These are phyloP conservation scores for Colletotrichum tanaceti DNA, from an alignment of 2,329 filamentous ascomycete genomes.

Conservation along the genomic window DNA sequence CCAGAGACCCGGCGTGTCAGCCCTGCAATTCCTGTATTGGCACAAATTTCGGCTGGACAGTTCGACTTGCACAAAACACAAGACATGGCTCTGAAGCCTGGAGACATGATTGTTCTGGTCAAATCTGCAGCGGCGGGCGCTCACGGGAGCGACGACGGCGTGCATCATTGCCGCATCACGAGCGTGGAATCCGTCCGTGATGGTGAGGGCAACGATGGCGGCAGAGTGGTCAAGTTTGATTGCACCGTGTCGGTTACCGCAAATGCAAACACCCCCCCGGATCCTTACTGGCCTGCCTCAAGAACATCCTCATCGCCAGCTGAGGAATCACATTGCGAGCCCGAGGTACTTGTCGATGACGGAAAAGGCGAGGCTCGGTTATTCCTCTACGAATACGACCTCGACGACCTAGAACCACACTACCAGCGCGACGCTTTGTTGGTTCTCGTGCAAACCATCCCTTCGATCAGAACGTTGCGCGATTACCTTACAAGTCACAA, in stretches of 20 bases:
- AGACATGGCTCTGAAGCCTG: conserved; percentile 16
- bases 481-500: conserved; percentile 56
- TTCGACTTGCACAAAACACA: conserved; percentile 46
- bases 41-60: conserved; percentile 34
- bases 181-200: conserved; percentile 40
- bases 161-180: conserved; percentile 36
- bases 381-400: conserved; percentile 64
- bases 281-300: neutral
- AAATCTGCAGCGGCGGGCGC: conserved; percentile 4
- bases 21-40: conserved; percentile 26
- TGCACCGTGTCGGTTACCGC: neutral
- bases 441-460: conserved; percentile 68
- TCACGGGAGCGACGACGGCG: neutral
- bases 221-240: conserved; percentile 30
- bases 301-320: neutral
- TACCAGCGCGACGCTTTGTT: conserved; percentile 64
- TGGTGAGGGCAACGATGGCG: conserved; percentile 49
- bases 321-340: neutral
- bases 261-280: neutral
- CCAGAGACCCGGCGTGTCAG: neutral
- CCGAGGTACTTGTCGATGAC: neutral
- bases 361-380: conserved; percentile 41
- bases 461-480: conserved; percentile 69
- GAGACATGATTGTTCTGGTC: conserved; percentile 31
- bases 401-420: conserved; percentile 62